Percentiles rank a stretch among this genome's conserved stretches.
phyloP scores from a whole-genome alignment of 306 rosid genomes.

The Quercus wislizeni region DNA sequence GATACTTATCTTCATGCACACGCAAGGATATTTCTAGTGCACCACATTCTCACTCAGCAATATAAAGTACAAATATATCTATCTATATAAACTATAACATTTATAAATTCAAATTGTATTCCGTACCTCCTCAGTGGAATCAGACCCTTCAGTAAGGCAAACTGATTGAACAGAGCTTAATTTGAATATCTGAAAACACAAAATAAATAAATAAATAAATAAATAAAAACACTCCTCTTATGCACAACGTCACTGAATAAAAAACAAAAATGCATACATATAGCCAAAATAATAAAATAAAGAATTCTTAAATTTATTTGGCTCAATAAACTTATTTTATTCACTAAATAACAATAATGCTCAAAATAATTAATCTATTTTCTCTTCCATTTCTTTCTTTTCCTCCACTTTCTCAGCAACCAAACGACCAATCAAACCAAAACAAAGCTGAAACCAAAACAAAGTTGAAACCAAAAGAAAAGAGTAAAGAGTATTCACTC shows the following conservation, averaged over 20 bases:
- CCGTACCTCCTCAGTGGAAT: slow-evolving; percentile 49
- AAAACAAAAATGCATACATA: not conserved
- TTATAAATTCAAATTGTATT: not conserved
- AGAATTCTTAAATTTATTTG: not conserved
- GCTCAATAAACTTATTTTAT: not conserved
- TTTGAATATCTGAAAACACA: slow-evolving; percentile 58
- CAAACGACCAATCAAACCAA: not conserved
- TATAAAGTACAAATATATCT: not conserved
- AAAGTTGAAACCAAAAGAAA: no score
- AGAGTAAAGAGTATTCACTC: no score
- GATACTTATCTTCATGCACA: not conserved
- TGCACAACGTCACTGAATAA: not conserved
- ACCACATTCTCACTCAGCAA: not conserved
- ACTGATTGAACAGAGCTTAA: slow-evolving; percentile 61
- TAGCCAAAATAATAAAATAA: not conserved
- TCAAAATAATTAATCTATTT: not conserved
- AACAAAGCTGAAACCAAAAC: no score
- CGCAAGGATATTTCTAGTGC: not conserved
- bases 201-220: slow-evolving; percentile 11
- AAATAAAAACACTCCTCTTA: slow-evolving; percentile 7
- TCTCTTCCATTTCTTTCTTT: not conserved
- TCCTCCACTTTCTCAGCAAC: slow-evolving; percentile 14
- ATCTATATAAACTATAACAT: not conserved
- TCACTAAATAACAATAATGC: slow-evolving; percentile 1
- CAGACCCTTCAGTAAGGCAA: slow-evolving; percentile 61